A percentile compares a stretch with the other conserved stretches of the same genome.
Conservation (phyloP, 345 rosid genomes). For the Salix udensis region DNA sequence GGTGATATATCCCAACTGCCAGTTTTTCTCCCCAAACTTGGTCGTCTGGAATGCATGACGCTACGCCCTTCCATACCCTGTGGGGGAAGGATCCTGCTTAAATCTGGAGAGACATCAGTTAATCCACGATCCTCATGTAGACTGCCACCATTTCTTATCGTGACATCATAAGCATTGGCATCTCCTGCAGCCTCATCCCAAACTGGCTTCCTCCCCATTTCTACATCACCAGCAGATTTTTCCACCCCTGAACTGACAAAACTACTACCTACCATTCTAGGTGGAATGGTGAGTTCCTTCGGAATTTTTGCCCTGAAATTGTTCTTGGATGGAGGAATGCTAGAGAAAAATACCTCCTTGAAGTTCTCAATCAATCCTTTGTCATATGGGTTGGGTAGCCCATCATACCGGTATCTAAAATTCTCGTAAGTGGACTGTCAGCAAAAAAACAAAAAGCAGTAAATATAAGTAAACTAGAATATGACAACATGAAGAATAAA, state of each 20-base stretch:
- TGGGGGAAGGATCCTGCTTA: slow-evolving; percentile 66
- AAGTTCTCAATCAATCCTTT: slow-evolving; percentile 65
- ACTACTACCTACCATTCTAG: slow-evolving; percentile 40
- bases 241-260: slow-evolving; percentile 42
- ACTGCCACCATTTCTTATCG: slow-evolving; percentile 21
- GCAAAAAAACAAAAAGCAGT: slow-evolving; percentile 29
- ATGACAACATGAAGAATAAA: neutral
- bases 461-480: neutral
- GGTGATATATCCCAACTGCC: slow-evolving; percentile 76
- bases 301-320: slow-evolving; percentile 68
- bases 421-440: slow-evolving; percentile 94
- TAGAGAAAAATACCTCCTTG: slow-evolving; percentile 66
- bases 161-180: slow-evolving; percentile 4
- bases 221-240: slow-evolving; percentile 49
- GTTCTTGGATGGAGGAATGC: slow-evolving; percentile 62
- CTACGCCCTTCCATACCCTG: slow-evolving; percentile 57
- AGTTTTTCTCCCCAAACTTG: slow-evolving; percentile 66
- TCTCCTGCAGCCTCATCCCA: slow-evolving; percentile 42
- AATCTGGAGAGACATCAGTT: slow-evolving; percentile 42
- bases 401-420: slow-evolving; percentile 69
- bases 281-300: slow-evolving; percentile 45
- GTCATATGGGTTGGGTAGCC: slow-evolving; percentile 65
- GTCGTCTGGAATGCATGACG: slow-evolving; percentile 42
- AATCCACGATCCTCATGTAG: slow-evolving; percentile 35
- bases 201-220: slow-evolving; percentile 66